Evolutionary conservation across 1,284 basidiomycete species (phyloP).

Genomic region (Porodaedalea pini): DNA sequence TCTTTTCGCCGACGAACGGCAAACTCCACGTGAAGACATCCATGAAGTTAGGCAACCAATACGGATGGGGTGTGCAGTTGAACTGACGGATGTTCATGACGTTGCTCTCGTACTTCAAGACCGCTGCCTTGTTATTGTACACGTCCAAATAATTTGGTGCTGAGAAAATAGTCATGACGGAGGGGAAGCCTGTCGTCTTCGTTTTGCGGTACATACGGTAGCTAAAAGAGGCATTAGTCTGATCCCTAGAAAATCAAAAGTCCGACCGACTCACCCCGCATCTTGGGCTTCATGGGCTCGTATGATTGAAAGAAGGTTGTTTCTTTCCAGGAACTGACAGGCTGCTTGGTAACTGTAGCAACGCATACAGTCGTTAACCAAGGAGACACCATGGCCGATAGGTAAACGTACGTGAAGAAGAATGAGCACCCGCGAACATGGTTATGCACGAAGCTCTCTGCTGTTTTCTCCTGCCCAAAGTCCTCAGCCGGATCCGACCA

Average conservation of each 20-base stretch:
- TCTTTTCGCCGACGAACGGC: constrained; percentile 93
- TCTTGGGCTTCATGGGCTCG: constrained; percentile 95
- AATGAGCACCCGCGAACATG: constrained; percentile 94
- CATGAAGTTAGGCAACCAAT: constrained; percentile 95
- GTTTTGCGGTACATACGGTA: constrained; percentile 98
- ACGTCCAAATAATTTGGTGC: constrained; percentile 96
- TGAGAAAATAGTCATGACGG: constrained; percentile 96
- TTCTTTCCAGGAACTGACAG: constrained; percentile 90
- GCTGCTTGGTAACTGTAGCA: constrained; percentile 80
- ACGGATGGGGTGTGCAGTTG: constrained; percentile 93
- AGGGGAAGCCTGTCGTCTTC: constrained; percentile 88
- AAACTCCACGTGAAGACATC: constrained; percentile 91
- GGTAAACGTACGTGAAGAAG: constrained; percentile 81
- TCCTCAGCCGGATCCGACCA: constrained; percentile 96
- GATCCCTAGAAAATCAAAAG: neutral
- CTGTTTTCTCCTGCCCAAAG: constrained; percentile 87
- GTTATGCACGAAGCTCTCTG: constrained; percentile 86
- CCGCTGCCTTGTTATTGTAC: constrained; percentile 96
- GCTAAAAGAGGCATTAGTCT: constrained; percentile 35
- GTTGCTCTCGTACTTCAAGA: constrained; percentile 95
- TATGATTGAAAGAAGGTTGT: constrained; percentile 92
- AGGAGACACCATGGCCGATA: neutral
- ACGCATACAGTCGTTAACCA: constrained; percentile 12
- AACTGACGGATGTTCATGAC: constrained; percentile 96
- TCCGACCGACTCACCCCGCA: constrained; percentile 64